Conservation (phyloP, 345 rosid species). For the Camelina neglecta region DNA sequence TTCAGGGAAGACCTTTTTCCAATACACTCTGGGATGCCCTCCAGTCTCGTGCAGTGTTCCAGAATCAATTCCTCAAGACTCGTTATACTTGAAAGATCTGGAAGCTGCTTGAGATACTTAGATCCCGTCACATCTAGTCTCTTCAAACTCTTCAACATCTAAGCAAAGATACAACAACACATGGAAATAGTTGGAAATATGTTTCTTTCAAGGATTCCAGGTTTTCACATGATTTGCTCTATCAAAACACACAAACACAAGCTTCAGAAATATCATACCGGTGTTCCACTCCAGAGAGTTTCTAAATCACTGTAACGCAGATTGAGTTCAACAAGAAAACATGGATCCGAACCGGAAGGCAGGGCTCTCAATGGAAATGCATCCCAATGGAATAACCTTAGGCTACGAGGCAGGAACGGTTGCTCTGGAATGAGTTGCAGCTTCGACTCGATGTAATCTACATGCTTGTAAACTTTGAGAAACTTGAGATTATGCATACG, state of each 20-base stretch:
- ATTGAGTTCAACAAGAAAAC: slow-evolving; percentile 15
- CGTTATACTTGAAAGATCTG: slow-evolving; percentile 28
- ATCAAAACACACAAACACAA: background rate
- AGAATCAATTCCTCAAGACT: slow-evolving; percentile 7
- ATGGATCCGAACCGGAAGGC: slow-evolving; percentile 4
- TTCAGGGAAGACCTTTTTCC: slow-evolving; percentile 10
- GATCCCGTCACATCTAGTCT: slow-evolving; percentile 29
- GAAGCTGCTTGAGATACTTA: slow-evolving; percentile 17
- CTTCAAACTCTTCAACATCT: slow-evolving; percentile 16
- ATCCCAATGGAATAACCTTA: slow-evolving; percentile 34
- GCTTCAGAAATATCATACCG: slow-evolving; percentile 19
- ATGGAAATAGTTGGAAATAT: background rate
- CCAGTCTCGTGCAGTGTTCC: slow-evolving; percentile 17
- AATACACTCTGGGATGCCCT: slow-evolving; percentile 18
- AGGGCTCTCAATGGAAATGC: slow-evolving; percentile 27
- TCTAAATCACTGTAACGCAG: slow-evolving; percentile 12
- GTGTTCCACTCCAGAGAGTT: slow-evolving; percentile 10
- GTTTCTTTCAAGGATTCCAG: background rate
- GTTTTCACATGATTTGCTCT: background rate
- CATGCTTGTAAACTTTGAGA: slow-evolving; percentile 30
- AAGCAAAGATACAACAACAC: background rate
- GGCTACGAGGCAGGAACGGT: background rate
- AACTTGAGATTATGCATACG: slow-evolving; percentile 30
- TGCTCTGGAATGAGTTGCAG: background rate
- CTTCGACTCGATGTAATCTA: background rate